Evolutionary conservation across 2,329 filamentous ascomycete species (phyloP), one percentile per base, ranked within the genome.

Genomic region (Cryphonectria carpinicola): DNA sequence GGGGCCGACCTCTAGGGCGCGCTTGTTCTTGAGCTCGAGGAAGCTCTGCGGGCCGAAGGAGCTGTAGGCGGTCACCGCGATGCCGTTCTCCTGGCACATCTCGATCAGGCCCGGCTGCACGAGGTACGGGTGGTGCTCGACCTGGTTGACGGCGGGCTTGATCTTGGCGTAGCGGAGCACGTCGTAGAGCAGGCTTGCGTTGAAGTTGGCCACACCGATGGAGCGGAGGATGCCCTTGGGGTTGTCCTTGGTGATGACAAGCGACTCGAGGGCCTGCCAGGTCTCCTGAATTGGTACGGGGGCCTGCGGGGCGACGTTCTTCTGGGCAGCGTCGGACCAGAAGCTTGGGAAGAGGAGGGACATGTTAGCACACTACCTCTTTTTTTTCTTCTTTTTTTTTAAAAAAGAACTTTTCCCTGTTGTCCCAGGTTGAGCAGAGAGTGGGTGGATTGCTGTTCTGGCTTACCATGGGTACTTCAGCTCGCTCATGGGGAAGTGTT

Each of bases 111-210:
- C 82, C 63, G 82, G 79, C 81, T 92, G 89, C 49, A 86, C 86
- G 67, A 91, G 86, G 82, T 91, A 91, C 6, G 89, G 90, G 81
- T 92, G 90, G 80, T 90, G 89, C 81, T 92, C 89, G 63, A 70
- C 32, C 82, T 92, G 90, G 74, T 76, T 76, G 32, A 92, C 85
- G 54, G 87, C 61, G 81, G 86, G 73, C 84, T 86, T 56, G 86
- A 83, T 73, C 67, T 84, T 83, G 66, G 87, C 87, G 79, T 90
- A 90, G 67, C 85, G 83, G 74, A 89, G 81, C 65, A 91, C 81
- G 78, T 91, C 88, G 79, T 90, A 86, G 71, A 92, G 78, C 37
- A 87, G 81, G 74, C 86, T 83, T 25, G 84, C 84, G 75, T 84
- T 86, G 82, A 89, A 89, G 82, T 90, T 90, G 79, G 82, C 85